Evolutionary conservation across 805 yeast genomes (phyloP), one percentile per base, ranked within the genome.

Genomic region (Nakazawaea anatomiae): DNA sequence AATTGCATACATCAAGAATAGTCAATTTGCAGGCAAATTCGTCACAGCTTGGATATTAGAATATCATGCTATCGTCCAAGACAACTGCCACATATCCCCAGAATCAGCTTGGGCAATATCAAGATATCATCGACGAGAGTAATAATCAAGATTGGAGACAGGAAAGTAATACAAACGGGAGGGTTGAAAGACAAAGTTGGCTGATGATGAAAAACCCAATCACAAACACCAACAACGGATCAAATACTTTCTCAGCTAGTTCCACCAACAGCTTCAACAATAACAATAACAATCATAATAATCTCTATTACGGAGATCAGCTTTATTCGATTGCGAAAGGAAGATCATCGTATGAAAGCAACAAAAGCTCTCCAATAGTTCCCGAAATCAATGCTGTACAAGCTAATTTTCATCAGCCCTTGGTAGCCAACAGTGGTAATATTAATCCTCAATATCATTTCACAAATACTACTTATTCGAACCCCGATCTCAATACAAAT

Each of bases 51-150:
- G 25, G 25, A 34, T 2, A 34, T 34, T 34, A 34, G 12, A 34
- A 34, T 34, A 38, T n/a, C 40, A 38, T 10, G 46, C n/a, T 43
- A 9, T 32, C 38, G 18, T 43, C 46, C 11, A 43, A 43, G 28
- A 18, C 46, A 9, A 11, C 40, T 2, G 18, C 14, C 6, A 36
- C 8, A 12, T 38, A 29, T 14, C 14, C 34, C 8, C 48, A 46
- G 39, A 9, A 14, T 9, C 41, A 41, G 25, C 25, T 18, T 5
- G 38, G 25, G 28, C 18, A 28, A 12, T 46, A 39, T 5, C 38
- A 39, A 39, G 49, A 46, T 31, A 39, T 46, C n/a, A 46, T 46
- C 29, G 49, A 18, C 25, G 25, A 18, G 39, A 8, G 11, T n/a
- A 40, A 41, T 14, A 40, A 32, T 34, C 39, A 32, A 14, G 39